A percentile compares a stretch with the other conserved stretches of the same genome.
phyloP scores from a whole-genome alignment of 768 basidiomycete genomes.

The Suillus cothurnatus region DNA sequence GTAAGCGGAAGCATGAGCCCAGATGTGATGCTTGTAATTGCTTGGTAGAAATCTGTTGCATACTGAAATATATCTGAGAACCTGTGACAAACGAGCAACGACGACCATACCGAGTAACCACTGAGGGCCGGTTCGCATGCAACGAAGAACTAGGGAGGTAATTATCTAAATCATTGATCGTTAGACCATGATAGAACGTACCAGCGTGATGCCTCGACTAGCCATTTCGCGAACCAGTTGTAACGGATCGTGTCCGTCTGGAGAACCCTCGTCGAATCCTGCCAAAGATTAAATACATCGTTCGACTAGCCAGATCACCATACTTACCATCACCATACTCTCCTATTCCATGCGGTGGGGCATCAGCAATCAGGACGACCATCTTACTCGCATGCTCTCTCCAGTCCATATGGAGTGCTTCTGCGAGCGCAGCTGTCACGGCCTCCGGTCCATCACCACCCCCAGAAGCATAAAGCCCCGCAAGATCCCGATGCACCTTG shows the following conservation, averaged over 20 bases:
- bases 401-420: conserved; percentile 91
- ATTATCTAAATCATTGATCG: conserved; percentile 1
- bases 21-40: conserved; percentile 89
- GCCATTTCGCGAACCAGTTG: conserved; percentile 90
- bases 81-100: conserved; percentile 20
- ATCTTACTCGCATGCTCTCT: conserved; percentile 87
- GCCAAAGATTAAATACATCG: conserved; percentile 10
- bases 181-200: conserved; percentile 27
- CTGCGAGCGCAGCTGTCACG: conserved; percentile 89
- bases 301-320: background rate
- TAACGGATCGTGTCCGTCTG: conserved; percentile 91
- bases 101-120: conserved; percentile 74
- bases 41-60: conserved; percentile 94
- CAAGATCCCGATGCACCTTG: conserved; percentile 83
- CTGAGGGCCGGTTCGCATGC: conserved; percentile 97
- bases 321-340: conserved; percentile 91
- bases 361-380: conserved; percentile 96
- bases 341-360: conserved; percentile 96
- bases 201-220: conserved; percentile 84
- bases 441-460: conserved; percentile 97
- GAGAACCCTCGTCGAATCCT: conserved; percentile 95
- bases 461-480: conserved; percentile 83
- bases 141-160: conserved; percentile 82
- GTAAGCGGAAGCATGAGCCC: conserved; percentile 96
- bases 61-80: conserved; percentile 48